phyloP scores from a whole-genome alignment of 1,284 basidiomycete genomes.

The Naganishia sp. region DNA sequence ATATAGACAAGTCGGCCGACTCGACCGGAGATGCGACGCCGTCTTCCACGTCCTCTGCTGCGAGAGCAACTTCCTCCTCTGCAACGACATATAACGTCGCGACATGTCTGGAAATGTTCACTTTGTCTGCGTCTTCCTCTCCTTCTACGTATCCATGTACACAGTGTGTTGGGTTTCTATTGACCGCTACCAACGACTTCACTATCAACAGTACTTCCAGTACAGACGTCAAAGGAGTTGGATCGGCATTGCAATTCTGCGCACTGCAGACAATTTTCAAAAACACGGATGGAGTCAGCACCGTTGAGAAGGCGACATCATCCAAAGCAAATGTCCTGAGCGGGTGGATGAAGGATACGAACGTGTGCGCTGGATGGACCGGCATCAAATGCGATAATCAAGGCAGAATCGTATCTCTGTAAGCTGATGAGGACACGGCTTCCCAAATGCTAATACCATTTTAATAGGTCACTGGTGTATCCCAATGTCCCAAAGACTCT shows the following conservation, averaged over 20 bases:
- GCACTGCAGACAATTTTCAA: constrained; percentile 46
- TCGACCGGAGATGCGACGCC: constrained; percentile 9
- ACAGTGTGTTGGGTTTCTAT: constrained; percentile 45
- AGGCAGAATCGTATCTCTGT: constrained; percentile 46
- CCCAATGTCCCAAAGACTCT: constrained; percentile 44
- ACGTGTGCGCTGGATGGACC: constrained; percentile 47
- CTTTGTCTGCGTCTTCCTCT: constrained; percentile 38
- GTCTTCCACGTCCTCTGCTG: constrained; percentile 11
- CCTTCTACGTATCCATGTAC: constrained; percentile 45
- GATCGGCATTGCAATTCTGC: constrained; percentile 52
- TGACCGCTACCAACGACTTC: constrained; percentile 46
- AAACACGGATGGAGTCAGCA: constrained; percentile 25
- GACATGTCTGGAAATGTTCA: constrained; percentile 45
- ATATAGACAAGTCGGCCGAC: background rate
- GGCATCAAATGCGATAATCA: constrained; percentile 48
- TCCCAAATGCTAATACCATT: background rate
- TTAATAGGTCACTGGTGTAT: constrained; percentile 43
- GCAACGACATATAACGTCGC: constrained; percentile 40
- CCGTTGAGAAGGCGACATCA: constrained; percentile 10
- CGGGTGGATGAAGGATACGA: constrained; percentile 42
- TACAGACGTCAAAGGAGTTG: constrained; percentile 40
- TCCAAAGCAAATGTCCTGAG: constrained; percentile 5
- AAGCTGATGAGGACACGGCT: constrained; percentile 30
- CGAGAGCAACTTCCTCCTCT: constrained; percentile 23
- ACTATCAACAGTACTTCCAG: constrained; percentile 14